Evolutionary conservation across 163 green algal species (phyloP).

Genomic region (Scenedesmus sp.): DNA sequence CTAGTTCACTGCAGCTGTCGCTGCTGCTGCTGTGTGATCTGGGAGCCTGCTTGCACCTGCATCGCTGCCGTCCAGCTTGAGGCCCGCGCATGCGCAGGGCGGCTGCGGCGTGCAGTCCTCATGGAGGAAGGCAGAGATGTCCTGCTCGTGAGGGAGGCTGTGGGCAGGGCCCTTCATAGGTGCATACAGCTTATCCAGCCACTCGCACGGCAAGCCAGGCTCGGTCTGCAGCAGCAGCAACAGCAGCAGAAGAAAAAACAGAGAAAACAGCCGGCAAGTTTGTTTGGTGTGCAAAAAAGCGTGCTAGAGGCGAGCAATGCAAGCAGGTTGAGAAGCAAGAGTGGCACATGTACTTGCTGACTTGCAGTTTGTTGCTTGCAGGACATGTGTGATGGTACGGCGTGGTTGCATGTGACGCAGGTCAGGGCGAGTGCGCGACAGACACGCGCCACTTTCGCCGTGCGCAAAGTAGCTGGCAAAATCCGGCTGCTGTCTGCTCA

Average conservation of each 20-base stretch:
- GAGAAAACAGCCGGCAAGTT: not conserved
- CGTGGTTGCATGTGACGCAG: too few species aligned
- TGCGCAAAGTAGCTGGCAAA: not conserved
- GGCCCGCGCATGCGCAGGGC: constrained; percentile 40
- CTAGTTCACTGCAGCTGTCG: too few species aligned
- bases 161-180: not conserved
- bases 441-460: too few species aligned
- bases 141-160: constrained; percentile 43
- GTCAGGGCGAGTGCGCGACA: too few species aligned
- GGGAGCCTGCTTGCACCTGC: not conserved
- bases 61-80: constrained; percentile 51
- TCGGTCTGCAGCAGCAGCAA: constrained; percentile 12
- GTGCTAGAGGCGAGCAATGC: too few species aligned
- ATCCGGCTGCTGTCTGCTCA: not conserved
- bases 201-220: constrained; percentile 27
- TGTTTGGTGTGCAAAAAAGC: not conserved
- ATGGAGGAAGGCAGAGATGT: constrained; percentile 48
- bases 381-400: not conserved
- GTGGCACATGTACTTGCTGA: too few species aligned
- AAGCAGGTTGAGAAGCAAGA: too few species aligned
- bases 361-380: not conserved
- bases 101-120: constrained; percentile 54
- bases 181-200: constrained; percentile 47
- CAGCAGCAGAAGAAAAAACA: not conserved
- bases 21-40: too few species aligned